Evolutionary conservation across 768 basidiomycete species (phyloP), one percentile per base, ranked within the genome.

Genomic region (Pulveroboletus sp.): DNA sequence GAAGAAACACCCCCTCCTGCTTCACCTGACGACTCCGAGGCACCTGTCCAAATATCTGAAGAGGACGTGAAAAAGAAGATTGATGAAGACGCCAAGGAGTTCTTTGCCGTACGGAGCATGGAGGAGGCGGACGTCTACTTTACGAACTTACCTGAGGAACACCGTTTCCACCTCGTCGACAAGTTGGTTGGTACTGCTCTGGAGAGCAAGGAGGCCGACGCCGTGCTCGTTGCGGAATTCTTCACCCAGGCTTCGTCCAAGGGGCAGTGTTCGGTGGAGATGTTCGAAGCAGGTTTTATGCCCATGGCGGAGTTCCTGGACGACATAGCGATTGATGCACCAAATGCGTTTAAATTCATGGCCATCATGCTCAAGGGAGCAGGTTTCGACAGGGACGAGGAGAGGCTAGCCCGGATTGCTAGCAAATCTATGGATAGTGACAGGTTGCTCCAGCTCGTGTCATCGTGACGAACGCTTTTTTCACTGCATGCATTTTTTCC

Each of bases 41-140:
- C 60, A 14, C 40, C 54, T 12, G 65, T 61, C 8, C 72, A 75
- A 45, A 84, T 93, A 79, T 73, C 80, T 0, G 84, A 83, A 58
- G 80, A 71, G 2, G 81, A 82, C 16, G 87, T 83, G 31, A 75
- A 78, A 68, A 80, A 81, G 65, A 89, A 86, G 76, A 85, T 95
- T 58, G 76, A 73, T 13, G 85, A 92, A 59, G 89, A 94, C 58
- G 71, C 74, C 48, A 91, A 89, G 69, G 92, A 97, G 73, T 88
- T 92, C 74, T 93, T 86, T 68, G 80, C 76, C 56, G 82, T 90
- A 58, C 86, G 89, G 56, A 87, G 85, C 61, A 66, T 96, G 49
- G 84, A 86, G 29, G 94, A 96, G 67, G 93, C 89, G 12, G 91
- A 91, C 57, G 79, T 79, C 22, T 94, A 93, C 74, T 93, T 95